These are phyloP conservation scores for Teunomyces stri DNA, from an alignment of 805 yeast species.

Conservation along the genomic window DNA sequence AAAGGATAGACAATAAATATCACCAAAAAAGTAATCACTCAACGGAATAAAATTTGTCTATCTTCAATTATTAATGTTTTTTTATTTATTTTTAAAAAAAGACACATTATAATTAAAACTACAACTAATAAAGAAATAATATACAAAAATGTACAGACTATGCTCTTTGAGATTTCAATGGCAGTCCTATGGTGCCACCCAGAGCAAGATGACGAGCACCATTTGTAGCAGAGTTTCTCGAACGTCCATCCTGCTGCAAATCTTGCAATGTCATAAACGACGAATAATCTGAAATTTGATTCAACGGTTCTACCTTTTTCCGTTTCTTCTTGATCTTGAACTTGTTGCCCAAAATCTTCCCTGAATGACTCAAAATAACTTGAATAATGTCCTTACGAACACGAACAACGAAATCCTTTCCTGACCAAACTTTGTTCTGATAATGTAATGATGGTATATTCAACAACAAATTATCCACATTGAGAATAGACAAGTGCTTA, in stretches of 20 bases:
- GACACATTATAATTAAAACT: background rate
- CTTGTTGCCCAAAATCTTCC: conserved; percentile 77
- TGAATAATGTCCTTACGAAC: conserved; percentile 63
- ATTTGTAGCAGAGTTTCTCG: conserved; percentile 16
- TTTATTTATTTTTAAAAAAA: background rate
- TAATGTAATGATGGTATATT: conserved; percentile 61
- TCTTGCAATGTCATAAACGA: conserved; percentile 38
- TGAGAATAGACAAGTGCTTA: conserved; percentile 64
- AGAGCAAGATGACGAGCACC: background rate
- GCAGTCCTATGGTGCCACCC: background rate
- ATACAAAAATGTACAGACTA: background rate
- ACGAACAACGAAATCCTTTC: conserved; percentile 60
- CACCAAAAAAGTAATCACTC: too few species aligned
- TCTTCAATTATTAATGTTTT: background rate
- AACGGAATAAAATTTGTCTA: too few species aligned
- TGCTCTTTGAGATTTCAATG: background rate
- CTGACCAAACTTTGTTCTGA: conserved; percentile 66
- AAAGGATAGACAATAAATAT: too few species aligned
- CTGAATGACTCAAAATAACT: conserved; percentile 62
- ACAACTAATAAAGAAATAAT: background rate
- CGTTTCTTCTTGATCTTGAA: conserved; percentile 42
- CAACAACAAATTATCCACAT: conserved; percentile 72
- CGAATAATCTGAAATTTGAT: conserved; percentile 40
- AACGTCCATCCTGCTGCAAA: conserved; percentile 30
- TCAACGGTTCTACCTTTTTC: conserved; percentile 30